Evolutionary conservation across 2,329 filamentous ascomycete species (phyloP), one percentile per base, ranked within the genome.

Genomic region (Aspergillus fumigatus): DNA sequence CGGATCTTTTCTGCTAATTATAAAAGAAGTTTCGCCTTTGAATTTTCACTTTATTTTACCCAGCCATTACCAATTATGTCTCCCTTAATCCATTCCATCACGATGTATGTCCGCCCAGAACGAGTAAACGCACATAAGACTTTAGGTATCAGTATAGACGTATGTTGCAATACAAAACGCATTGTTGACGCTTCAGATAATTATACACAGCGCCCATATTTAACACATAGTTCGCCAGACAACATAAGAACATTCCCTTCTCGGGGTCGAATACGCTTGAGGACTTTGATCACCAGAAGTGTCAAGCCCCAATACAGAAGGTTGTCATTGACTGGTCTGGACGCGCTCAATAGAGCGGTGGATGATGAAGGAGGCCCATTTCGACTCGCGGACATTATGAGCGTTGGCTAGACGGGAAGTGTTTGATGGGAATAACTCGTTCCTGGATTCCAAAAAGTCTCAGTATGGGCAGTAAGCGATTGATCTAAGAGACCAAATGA

Each of bases 61-160:
- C 71, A 77, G 21, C 57, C 61, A 17, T 29, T 55, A 27, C 66
- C 64, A 56, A 76, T 66, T 6, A 70, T 72, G 3, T 72, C 61
- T n/a, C 74, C 73, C 29, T 71, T 58, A 21, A 77, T 71, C 53
- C 69, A 69, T 62, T 75, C 68, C 72, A 77, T 78, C 47, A 74
- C 60, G 47, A 76, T 75, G 51, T 76, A 77, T 2, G 69, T 73
- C 29, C 14, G 26, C 4, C 60, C 65, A 27, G 59, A 60, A 51
- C 52, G 66, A 25, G 56, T 64, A 62, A 77, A 77, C 27, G 72
- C 65, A 59, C 70, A 76, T 32, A 67, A 55, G 7, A 76, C 67
- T 58, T 67, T 73, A 5, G 73, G 73, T 5, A 75, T 69, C 1
- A 73, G 72, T 52, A 76, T 71, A 41, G 70, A 73, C 17, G 73